Conservation (phyloP, 257 asterid genomes). For the Solanum piurae region DNA sequence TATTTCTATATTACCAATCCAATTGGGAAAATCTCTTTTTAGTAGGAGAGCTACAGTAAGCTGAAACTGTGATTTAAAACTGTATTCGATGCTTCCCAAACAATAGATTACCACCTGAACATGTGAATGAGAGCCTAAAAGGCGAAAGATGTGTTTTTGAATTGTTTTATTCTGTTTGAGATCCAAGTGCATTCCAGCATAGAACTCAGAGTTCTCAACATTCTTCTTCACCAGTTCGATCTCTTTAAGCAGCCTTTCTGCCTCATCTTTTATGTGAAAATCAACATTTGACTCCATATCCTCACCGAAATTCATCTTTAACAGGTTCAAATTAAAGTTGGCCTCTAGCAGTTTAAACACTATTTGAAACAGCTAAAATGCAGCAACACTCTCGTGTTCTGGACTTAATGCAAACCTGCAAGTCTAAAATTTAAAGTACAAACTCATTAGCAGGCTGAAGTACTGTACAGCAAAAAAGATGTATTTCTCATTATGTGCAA, state of each 20-base stretch:
- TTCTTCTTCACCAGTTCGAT: not conserved
- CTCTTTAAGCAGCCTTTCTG: not conserved
- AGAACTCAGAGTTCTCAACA: not conserved
- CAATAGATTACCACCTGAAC: not conserved
- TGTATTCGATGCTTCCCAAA: not conserved
- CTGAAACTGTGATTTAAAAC: not conserved
- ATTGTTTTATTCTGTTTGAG: not conserved
- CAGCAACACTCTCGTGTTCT: not conserved
- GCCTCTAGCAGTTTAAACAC: not conserved
- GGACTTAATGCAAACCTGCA: not conserved
- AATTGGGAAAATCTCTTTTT: not conserved
- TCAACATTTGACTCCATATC: not conserved
- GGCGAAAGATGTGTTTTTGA: not conserved
- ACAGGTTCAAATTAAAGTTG: not conserved
- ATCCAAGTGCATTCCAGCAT: not conserved
- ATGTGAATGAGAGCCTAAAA: not conserved
- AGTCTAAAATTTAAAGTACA: not conserved
- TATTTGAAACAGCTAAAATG: not conserved
- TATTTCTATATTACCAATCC: not conserved
- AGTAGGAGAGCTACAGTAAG: not conserved
- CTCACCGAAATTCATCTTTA: not conserved
- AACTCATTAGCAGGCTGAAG: not conserved
- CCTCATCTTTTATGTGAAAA: not conserved
- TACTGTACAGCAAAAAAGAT: not conserved
- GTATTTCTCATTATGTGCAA: not conserved